Base-by-base conservation (phyloP, 225 moss, liverwort and hornwort species). In the Pleurozium schreberi region DNA sequence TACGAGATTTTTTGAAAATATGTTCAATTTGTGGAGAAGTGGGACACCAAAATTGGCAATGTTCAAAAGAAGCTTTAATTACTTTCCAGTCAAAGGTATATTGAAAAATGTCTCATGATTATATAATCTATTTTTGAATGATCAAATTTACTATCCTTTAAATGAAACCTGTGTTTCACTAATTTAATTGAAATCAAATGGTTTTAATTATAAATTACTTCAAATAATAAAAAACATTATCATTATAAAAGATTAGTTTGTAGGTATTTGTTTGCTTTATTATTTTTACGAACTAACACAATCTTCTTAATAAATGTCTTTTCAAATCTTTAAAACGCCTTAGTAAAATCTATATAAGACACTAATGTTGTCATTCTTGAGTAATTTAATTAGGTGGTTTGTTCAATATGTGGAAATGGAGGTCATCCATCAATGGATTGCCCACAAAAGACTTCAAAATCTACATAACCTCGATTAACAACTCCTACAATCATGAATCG, bases 381-480 rank as follows among this genome's bases (percentile, higher is more conserved):
- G n/a, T 33, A 50, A 31, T 57, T 30, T 52, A 38, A 38, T 79
- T 36, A 97, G 97, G 95, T 97, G 16, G 73, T 76, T 67, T 98
- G 97, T 91, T 79, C 93, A 34, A 90, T 94, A 85, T 98, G 97
- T 94, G 95, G 97, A 86, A 92, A 96, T 85, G 96, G 96, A 57
- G 93, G 97, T 81, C 97, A 98, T 90, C 97, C 97, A 26, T 92
- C 96, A 40, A 86, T 91, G 67, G 98, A 98, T 87, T 96, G 96
- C 38, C 92, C 90, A 63, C 92, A 88, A 73, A 96, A 94, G 7
- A 88, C 71, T 69, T 87, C 81, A 45, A 92, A 88, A 20, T 19
- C 88, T 2, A 10, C 31, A 59, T 81, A 91, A 90, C 63, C 85
- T 77, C 89, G 45, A 14, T 19, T 63, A 34, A n/a, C 84, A 77